Base-by-base conservation (phyloP, 2,329 filamentous ascomycete species). In the Verticillium tricorpus region DNA sequence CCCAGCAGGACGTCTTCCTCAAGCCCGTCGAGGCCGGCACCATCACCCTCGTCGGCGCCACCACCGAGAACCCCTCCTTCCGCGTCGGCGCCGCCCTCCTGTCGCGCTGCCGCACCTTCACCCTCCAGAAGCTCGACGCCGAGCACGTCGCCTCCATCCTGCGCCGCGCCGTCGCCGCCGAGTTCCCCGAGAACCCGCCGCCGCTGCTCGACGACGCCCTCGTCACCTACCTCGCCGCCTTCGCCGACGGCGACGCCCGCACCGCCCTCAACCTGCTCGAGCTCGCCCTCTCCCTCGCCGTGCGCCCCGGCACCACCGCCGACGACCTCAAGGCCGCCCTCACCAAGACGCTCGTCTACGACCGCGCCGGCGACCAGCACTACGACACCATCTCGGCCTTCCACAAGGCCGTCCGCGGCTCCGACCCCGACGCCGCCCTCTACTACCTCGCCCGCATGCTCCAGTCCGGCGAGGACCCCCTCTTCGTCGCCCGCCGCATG, bases 381-480 rank as follows among this genome's bases (percentile, higher is more conserved):
- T 99, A 98, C 78, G 94, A 99, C 72, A 95, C 91, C 60, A 98
- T 99, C 70, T 96, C 92, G 1, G 95, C 95, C 34, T 95, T 98
- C 69, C 95, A 98, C 82, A 99, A 99, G 71, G 93, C 93, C 2
- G 89, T 98, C 11, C 90, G 95, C 56, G 95, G 95, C 50, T 90
- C 87, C 61, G 89, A 97, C 70, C 76, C 94, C 0, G 91, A 98
- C 73, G 95, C 94, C 0, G 85, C 94, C 0, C 83, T 99, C 1
- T 99, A 98, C 78, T 99, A 98, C 74, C 86, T 99, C 1, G 92
- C 91, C 0, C 89, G 95, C 39, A 99, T 99, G 95, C 85, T 99
- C 5, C 90, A 96, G 70, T 95, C 91, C 0, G 94, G 94, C 63
- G 94, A 98, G 75, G 95, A 98, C 69, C 92, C 94, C 0, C 81